Percentiles rank a stretch among this genome's conserved stretches.
These are phyloP conservation scores for Tulasnella sp. DNA, from an alignment of 768 basidiomycete genomes.

Conservation along the genomic window DNA sequence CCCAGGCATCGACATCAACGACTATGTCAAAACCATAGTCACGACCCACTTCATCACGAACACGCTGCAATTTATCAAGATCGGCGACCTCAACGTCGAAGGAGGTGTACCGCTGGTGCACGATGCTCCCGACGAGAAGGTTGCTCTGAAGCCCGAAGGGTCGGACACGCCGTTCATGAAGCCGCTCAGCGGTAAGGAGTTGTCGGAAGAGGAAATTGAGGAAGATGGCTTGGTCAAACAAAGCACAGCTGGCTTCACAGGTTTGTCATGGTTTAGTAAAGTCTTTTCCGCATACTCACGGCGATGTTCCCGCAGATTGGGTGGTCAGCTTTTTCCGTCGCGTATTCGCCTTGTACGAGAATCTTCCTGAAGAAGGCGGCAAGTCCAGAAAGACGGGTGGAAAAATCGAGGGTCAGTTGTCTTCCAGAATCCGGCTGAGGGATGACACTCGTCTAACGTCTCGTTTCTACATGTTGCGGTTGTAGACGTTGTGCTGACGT, in stretches of 20 bases:
- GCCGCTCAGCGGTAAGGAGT: background rate
- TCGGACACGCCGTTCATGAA: background rate
- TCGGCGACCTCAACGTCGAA: slow-evolving; percentile 58
- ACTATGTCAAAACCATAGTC: slow-evolving; percentile 25
- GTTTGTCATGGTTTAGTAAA: slow-evolving; percentile 31
- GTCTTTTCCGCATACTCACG: background rate
- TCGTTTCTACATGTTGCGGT: background rate
- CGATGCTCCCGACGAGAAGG: slow-evolving; percentile 41
- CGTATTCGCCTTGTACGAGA: slow-evolving; percentile 74
- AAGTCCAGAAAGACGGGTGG: slow-evolving; percentile 72
- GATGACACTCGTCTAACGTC: background rate
- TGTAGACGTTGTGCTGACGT: slow-evolving; percentile 55
- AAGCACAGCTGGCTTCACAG: slow-evolving; percentile 67
- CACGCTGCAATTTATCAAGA: slow-evolving; percentile 60
- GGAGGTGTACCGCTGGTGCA: slow-evolving; percentile 40
- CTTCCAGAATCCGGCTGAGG: background rate
- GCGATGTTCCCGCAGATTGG: slow-evolving; percentile 45
- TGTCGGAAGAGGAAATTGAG: slow-evolving; percentile 34
- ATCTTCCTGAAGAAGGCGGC: slow-evolving; percentile 91
- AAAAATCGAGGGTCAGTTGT: slow-evolving; percentile 28
- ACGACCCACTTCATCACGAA: slow-evolving; percentile 68
- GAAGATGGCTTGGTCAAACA: slow-evolving; percentile 64
- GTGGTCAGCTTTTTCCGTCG: slow-evolving; percentile 65
- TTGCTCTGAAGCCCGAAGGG: slow-evolving; percentile 32
- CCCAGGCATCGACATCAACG: slow-evolving; percentile 70